Evolutionary conservation across 768 basidiomycete species (phyloP), one percentile per base, ranked within the genome.

Genomic region (Pilatotrama ljubarskyi): DNA sequence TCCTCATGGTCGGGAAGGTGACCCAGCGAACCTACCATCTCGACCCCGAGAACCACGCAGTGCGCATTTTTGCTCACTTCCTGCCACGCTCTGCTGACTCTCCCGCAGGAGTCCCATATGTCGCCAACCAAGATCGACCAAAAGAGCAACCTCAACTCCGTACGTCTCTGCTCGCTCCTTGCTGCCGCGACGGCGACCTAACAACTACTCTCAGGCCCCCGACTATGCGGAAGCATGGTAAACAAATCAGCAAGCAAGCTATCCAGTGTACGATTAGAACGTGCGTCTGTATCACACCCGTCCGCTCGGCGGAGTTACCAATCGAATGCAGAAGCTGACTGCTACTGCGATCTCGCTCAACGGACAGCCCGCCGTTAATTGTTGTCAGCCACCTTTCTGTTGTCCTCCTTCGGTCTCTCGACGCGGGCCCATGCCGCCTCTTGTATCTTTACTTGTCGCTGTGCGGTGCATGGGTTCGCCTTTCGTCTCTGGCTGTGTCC

Each of bases 1-100:
- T 73, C 65, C 70, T 72, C 40, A 70, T 70, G 59, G 68, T 68
- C 43, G 68, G 64, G 26, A 71, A 71, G 47, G 51, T 62, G 42
- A 68, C 70, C 1, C 66, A 65, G 55, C 55, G 63, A 32, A 62
- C 51, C 24, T 17, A 61, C 35, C 50, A 64, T 24, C 36, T 54
- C 46, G 59, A 63, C 51, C 40, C 59, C 13, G 59, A 61, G 26
- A 51, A 50, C 32, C 52, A 55, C 24, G 38, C 44, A 15, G 63
- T 64, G 46, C 18, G 63, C 46, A 14, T 52, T 36, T 5, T n/a
- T n/a, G n/a, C 37, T 32, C 29, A 32, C 29, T 7, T 5, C 32
- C 26, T 32, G 24, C 13, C 9, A 18, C 2, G 9, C 15, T n/a
- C 4, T 8, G 11, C 14, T 24, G 24, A 25, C n/a, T 26, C 14